Base-by-base conservation (phyloP, 2,329 filamentous ascomycete species). In the Phaeomoniella chlamydospora region DNA sequence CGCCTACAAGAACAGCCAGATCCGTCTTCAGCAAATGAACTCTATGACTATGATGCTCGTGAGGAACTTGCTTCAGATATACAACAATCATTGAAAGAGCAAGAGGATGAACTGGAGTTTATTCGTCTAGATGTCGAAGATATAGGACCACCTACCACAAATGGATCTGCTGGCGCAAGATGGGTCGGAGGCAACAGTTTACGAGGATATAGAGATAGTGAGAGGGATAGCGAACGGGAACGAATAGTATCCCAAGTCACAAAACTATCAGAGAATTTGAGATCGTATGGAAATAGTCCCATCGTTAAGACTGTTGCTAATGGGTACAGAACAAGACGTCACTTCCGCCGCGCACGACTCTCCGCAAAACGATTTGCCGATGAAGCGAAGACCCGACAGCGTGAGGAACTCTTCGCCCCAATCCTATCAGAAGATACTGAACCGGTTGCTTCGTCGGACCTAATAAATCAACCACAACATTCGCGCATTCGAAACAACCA, bases 71-170 rank as follows among this genome's bases (percentile, higher is more conserved):
- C 75, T 44, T 67, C 73, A 15, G 86, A 94, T 54, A 93, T 94
- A 43, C 77, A 80, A 45, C 76, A 83, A 49, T 71, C 72, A 13
- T 59, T 94, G 41, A 79, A 83, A 46, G 77, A 82, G 39, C 73
- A 81, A 34, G 78, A 92, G 48, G 84, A 92, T 43, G 84, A 93
- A 40, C 71, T 90, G 44, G 87, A 93, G 55, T 58, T 90, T 13
- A 53, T 94, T 19, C 67, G 66, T 33, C 84, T 90, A 52, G 86
- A 94, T 49, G 68, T 84, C 17, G 72, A 80, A 41, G 84, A 84
- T 26, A 6, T 47, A 58, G 86, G 16, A 65, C 22, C 22, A 6
- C n/a, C 22, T 9, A n/a, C 22, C 6, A 6, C 22, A n/a, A 26
- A 26, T 18, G 45, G 44, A 17, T 13, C 34, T 22, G 4, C 11